Base-by-base conservation (phyloP, 1,139 yeast species). In the Yamadazyma dushanensis region DNA sequence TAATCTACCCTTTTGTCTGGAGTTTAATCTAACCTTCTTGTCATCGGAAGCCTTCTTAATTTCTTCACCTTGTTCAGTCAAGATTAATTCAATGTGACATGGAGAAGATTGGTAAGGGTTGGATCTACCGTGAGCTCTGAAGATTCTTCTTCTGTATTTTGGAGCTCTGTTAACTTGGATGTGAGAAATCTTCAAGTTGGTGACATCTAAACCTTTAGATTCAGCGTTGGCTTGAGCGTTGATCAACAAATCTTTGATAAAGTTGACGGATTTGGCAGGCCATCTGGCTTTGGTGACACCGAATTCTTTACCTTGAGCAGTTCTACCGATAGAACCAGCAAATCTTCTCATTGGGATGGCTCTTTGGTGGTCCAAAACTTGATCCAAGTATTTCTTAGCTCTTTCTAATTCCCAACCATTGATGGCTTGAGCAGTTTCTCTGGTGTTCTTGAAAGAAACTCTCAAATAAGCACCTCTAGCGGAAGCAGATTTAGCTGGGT, bases 101-200 rank as follows among this genome's bases (percentile, higher is more conserved):
- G 98, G 98, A 63, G 90, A 80, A 50, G 97, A 87, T 79, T 88
- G 94, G 90, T 88, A 92, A 62, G 96, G 96, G 77, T 90, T 92
- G 72, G 89, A 87, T 83, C 97, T 90, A 86, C 99, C 99, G 84
- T 92, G 98, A 64, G 98, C 98, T 84, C 99, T 92, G 96, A 80
- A 94, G 68, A 98, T 92, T 80, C 99, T 89, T 81, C 98, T 92
- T 83, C 98, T 94, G 80, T 88, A 95, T 80, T 89, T 89, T 78
- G 98, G 98, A 64, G 98, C 98, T 74, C 89, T 96, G 95, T 92
- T 94, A 66, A 92, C 98, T 82, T 94, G 98, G 69, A 94, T 90
- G 87, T 92, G 97, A 61, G 95, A 83, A 66, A 92, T 81, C 76
- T 83, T 85, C 72, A 92, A 85, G 71, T 84, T 87, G 63, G 94